phyloP scores from a whole-genome alignment of 805 yeast species.

The Saccharomycopsis vini region DNA sequence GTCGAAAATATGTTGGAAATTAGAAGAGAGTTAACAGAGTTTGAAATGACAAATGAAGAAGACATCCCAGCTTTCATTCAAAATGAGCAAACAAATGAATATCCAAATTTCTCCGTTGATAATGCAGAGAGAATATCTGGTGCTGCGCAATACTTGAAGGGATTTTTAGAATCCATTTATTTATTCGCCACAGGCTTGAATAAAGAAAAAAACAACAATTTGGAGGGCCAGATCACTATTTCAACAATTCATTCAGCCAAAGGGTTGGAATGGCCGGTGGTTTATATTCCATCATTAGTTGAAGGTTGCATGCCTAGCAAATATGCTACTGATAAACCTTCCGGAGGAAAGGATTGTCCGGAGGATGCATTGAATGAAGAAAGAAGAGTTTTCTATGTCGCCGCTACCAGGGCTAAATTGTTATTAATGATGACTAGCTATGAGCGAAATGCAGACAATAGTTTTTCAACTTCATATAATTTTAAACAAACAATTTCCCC shows the following conservation, averaged over 20 bases:
- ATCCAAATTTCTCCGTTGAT: background rate
- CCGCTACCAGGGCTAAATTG: constrained; percentile 72
- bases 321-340: constrained; percentile 35
- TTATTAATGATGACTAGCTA: constrained; percentile 26
- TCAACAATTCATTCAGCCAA: constrained; percentile 90
- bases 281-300: constrained; percentile 65
- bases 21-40: constrained; percentile 29
- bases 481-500: too few relatives aligned
- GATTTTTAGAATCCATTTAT: constrained; percentile 30
- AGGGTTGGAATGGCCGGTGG: constrained; percentile 94
- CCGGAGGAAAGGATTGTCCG: constrained; percentile 1
- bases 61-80: constrained; percentile 12
- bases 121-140: background rate
- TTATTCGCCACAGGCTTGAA: constrained; percentile 25
- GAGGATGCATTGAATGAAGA: constrained; percentile 49
- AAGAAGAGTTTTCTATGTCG: constrained; percentile 78
- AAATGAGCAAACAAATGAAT: constrained; percentile 8
- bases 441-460: too few relatives aligned
- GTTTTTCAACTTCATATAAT: too few relatives aligned
- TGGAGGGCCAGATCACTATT: constrained; percentile 34
- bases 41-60: constrained; percentile 22
- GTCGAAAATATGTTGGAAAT: constrained; percentile 33
- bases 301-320: constrained; percentile 60
- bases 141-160: constrained; percentile 21
- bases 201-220: constrained; percentile 3